Conservation (phyloP, 1,284 basidiomycete species). For the Cryptococcus floricola region DNA sequence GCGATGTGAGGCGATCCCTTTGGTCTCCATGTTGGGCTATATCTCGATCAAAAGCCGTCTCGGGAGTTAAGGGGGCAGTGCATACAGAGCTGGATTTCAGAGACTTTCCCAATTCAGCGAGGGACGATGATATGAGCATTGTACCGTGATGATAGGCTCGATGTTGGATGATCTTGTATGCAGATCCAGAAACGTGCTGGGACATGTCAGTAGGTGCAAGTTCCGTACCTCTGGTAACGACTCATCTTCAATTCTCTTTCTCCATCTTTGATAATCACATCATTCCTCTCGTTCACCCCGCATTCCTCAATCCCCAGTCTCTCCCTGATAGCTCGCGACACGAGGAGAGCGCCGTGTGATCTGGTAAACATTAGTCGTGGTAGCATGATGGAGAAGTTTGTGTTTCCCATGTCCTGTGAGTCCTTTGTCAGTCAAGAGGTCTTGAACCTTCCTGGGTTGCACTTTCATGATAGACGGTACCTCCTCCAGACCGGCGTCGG, state of each 20-base stretch:
- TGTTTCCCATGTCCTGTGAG: constrained; percentile 86
- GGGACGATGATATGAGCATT: constrained; percentile 86
- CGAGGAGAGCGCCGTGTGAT: constrained; percentile 69
- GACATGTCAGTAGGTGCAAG: not conserved
- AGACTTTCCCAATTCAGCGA: constrained; percentile 67
- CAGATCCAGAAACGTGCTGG: constrained; percentile 86
- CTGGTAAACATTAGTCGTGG: constrained; percentile 78
- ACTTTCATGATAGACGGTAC: constrained; percentile 92
- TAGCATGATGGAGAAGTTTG: constrained; percentile 93
- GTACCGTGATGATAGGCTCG: constrained; percentile 98
- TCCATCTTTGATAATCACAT: constrained; percentile 65
- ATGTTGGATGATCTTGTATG: constrained; percentile 89
- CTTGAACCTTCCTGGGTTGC: not conserved
- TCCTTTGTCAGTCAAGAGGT: not conserved
- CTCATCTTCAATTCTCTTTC: constrained; percentile 74
- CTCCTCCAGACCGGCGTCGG: constrained; percentile 87
- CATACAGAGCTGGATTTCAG: constrained; percentile 68
- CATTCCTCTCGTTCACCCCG: constrained; percentile 82
- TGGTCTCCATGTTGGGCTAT: constrained; percentile 72
- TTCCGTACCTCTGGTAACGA: constrained; percentile 19
- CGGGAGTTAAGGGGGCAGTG: constrained; percentile 2
- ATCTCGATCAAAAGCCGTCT: not conserved
- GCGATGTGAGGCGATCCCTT: constrained; percentile 83
- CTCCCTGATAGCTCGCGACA: constrained; percentile 70
- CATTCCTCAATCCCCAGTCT: constrained; percentile 64